Evolutionary conservation across 2,329 filamentous ascomycete species (phyloP), one percentile per base, ranked within the genome.

Genomic region (Penicillium sp.): DNA sequence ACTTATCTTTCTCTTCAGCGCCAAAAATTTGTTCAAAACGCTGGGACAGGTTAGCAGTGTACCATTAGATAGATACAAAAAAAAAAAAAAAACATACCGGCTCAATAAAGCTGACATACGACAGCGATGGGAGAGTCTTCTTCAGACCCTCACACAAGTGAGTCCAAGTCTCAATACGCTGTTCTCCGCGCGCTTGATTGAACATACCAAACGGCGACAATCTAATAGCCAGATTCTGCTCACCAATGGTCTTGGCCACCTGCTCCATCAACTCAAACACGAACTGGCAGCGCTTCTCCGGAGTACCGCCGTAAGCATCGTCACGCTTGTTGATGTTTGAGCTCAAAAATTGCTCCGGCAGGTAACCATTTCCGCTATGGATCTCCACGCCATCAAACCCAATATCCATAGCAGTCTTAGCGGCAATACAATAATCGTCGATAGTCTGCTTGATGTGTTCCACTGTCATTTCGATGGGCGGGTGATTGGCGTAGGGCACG

Each of bases 31-130:
- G 82, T 57, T 85, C 82, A 65, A 77, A 84, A 17, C 79, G 75
- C 61, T 75, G 42, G 12, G 3, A 17, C 33, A 2, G 4, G 38
- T 50, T 38, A 53, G 57, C 29, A 25, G 17, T 25, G 17, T 19
- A 12, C 5, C 1, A 29, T 41, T 17, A 23, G 3, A 17, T 15
- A 44, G 4, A 25, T 2, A 19, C 12, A 9, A 21, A 51, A 4
- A 6, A 23, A 13, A 17, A n/a, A 49, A 3, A 9, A n/a, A 42
- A 23, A 62, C 67, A 54, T 59, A 72, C 68, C 67, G 82, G 82
- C 68, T 85, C 83, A 48, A 85, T 75, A 44, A 85, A 82, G 70
- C 79, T 81, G 17, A 85, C 78, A 60, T 85, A 85, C 3, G 79
- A 79, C 21, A 85, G 63, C 4, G 68, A 62, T 0, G 79, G 79